Evolutionary conservation across 495 filamentous ascomycete genomes (phyloP).

Genomic region (Penicillium tannophilum): DNA sequence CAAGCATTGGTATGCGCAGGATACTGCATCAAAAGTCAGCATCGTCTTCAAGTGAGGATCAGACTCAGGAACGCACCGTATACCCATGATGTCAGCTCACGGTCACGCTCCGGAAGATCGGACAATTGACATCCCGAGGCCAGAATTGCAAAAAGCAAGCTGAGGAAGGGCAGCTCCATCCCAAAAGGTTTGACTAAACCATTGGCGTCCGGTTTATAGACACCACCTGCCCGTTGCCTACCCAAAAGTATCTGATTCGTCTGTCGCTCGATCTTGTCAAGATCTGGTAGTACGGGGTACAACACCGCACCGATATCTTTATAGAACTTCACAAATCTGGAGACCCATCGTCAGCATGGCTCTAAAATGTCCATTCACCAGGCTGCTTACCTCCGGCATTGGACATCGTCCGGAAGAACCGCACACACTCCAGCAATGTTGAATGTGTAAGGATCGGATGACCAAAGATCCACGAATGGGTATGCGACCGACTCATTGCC

Average conservation of each 20-base stretch:
- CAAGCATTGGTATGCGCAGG: constrained; percentile 64
- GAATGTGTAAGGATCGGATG: constrained; percentile 64
- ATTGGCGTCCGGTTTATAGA: constrained; percentile 40
- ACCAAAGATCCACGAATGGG: constrained; percentile 70
- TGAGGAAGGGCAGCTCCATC: constrained; percentile 42
- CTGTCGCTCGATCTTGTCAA: constrained; percentile 64
- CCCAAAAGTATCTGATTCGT: constrained; percentile 68
- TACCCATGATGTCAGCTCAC: constrained; percentile 63
- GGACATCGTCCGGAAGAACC: constrained; percentile 66
- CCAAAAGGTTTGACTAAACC: constrained; percentile 46
- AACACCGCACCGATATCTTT: constrained; percentile 76
- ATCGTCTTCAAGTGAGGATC: neutral
- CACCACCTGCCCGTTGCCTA: constrained; percentile 53
- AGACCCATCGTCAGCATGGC: constrained; percentile 4
- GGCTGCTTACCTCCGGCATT: constrained; percentile 56
- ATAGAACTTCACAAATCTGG: constrained; percentile 71
- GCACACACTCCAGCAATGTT: constrained; percentile 69
- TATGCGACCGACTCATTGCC: constrained; percentile 80
- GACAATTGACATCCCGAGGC: constrained; percentile 81
- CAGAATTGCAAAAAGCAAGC: constrained; percentile 71
- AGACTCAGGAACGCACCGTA: constrained; percentile 44
- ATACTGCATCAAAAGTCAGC: constrained; percentile 42
- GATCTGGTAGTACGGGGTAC: constrained; percentile 76
- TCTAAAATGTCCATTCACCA: neutral
- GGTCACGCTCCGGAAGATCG: constrained; percentile 58